These are phyloP conservation scores for Hypericum androsaemum DNA, from an alignment of 345 rosid species.

Conservation along the genomic window DNA sequence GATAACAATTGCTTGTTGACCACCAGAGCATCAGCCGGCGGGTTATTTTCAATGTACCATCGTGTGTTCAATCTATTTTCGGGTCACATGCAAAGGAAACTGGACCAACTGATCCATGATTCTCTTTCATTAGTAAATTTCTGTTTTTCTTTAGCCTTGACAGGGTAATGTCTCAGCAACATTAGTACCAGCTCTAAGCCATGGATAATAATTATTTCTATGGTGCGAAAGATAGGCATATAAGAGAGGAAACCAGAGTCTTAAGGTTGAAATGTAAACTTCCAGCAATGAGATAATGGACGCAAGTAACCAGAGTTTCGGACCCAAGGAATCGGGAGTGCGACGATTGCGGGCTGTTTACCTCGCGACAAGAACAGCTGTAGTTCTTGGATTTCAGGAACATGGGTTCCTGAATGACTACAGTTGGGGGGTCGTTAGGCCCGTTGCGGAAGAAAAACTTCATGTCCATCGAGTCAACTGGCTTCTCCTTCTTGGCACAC, in stretches of 20 bases:
- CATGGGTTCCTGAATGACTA: too few relatives aligned
- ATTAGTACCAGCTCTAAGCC: conserved; percentile 25
- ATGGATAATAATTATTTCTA: conserved; percentile 7
- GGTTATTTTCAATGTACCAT: conserved; percentile 28
- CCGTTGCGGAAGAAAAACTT: conserved; percentile 14
- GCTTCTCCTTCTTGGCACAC: conserved; percentile 9
- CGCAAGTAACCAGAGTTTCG: conserved; percentile 13
- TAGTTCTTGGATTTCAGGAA: too few relatives aligned
- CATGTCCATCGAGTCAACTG: conserved; percentile 15
- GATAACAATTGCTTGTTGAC: too few relatives aligned
- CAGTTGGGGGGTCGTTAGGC: conserved; percentile 20
- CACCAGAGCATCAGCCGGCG: conserved; percentile 21
- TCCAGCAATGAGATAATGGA: conserved; percentile 20
- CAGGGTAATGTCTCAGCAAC: conserved; percentile 15
- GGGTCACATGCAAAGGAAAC: conserved; percentile 26
- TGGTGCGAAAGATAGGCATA: neutral
- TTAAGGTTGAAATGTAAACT: conserved; percentile 20
- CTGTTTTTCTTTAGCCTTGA: neutral
- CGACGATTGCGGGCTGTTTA: too few relatives aligned
- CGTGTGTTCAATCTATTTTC: conserved; percentile 13
- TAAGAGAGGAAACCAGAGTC: neutral
- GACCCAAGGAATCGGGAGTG: conserved; percentile 4
- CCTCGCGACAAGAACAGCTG: too few relatives aligned
- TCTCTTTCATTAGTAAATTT: conserved; percentile 22
- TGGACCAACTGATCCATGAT: conserved; percentile 16